Evolutionary conservation across 208 protist species (phyloP).

Genomic region (Trypanosoma caninum): DNA sequence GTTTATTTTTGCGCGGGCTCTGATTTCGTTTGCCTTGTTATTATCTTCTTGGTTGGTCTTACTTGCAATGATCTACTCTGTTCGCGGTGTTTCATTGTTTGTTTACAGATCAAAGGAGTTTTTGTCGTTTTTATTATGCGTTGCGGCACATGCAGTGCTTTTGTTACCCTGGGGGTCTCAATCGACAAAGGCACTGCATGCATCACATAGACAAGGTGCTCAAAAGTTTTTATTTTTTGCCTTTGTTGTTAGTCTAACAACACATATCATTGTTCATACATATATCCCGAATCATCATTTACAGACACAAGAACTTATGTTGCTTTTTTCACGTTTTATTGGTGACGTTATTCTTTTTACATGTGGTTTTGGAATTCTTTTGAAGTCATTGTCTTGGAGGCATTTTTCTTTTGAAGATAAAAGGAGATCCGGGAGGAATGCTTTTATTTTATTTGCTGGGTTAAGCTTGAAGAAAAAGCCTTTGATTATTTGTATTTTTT

Average conservation of each 20-base stretch:
- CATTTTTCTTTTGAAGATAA: neutral
- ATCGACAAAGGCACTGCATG: neutral
- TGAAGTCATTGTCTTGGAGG: neutral
- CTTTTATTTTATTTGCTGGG: neutral
- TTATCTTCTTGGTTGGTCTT: slow-evolving; percentile 14
- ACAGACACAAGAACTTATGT: slow-evolving; percentile 52
- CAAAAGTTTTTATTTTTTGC: neutral
- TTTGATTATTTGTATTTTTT: neutral
- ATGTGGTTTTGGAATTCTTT: slow-evolving; percentile 1
- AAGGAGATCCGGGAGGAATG: neutral
- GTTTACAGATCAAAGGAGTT: neutral
- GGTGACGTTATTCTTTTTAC: slow-evolving; percentile 3
- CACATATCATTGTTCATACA: slow-evolving; percentile 26
- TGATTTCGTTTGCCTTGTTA: neutral
- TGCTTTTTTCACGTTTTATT: slow-evolving; percentile 19
- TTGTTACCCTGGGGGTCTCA: neutral
- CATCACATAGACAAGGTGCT: neutral
- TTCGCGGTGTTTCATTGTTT: neutral
- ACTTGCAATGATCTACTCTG: neutral
- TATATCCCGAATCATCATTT: slow-evolving; percentile 26
- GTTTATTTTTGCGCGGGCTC: too few species aligned
- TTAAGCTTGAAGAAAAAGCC: neutral
- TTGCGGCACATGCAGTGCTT: slow-evolving; percentile 6
- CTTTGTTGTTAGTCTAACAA: neutral
- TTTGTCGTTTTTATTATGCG: slow-evolving; percentile 6